Percentiles rank a stretch among this genome's conserved stretches.
phyloP scores from a whole-genome alignment of 805 yeast species.

The Nakazawaea sp. region DNA sequence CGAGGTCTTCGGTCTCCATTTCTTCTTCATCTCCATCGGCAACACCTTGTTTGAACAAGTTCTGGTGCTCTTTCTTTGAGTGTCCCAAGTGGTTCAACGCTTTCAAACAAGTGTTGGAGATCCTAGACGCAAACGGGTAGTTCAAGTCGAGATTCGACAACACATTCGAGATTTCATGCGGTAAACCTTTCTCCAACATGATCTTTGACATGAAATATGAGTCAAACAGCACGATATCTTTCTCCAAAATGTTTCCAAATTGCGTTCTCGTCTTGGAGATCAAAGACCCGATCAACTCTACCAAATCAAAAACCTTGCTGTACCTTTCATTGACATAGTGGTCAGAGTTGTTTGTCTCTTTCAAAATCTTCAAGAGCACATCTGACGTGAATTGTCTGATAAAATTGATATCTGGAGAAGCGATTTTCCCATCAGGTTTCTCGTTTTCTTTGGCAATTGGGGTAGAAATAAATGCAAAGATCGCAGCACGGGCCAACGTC shows the following conservation, averaged over 20 bases:
- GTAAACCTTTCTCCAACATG: slow-evolving; percentile 61
- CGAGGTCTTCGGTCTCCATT: slow-evolving; percentile 49
- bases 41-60: slow-evolving; percentile 43
- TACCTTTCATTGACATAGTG: slow-evolving; percentile 38
- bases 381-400: slow-evolving; percentile 73
- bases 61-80: slow-evolving; percentile 49
- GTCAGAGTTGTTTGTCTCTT: slow-evolving; percentile 35
- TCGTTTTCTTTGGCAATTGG: slow-evolving; percentile 43
- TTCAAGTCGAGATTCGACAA: slow-evolving; percentile 67
- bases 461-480: slow-evolving; percentile 57
- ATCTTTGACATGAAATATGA: slow-evolving; percentile 56
- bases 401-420: slow-evolving; percentile 64
- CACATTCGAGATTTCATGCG: slow-evolving; percentile 48
- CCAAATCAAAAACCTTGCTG: slow-evolving; percentile 44
- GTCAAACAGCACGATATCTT: slow-evolving; percentile 47
- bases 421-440: slow-evolving; percentile 37
- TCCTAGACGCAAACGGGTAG: slow-evolving; percentile 56
- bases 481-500: slow-evolving; percentile 51
- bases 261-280: slow-evolving; percentile 36
- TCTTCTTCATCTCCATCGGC: slow-evolving; percentile 50
- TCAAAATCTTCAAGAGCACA: slow-evolving; percentile 52
- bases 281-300: slow-evolving; percentile 39
- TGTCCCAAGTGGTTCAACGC: slow-evolving; percentile 53
- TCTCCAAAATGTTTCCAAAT: slow-evolving; percentile 37
- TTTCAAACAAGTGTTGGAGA: slow-evolving; percentile 52